Conservation (phyloP, 768 basidiomycete genomes). For the Wakefieldia striispora region DNA sequence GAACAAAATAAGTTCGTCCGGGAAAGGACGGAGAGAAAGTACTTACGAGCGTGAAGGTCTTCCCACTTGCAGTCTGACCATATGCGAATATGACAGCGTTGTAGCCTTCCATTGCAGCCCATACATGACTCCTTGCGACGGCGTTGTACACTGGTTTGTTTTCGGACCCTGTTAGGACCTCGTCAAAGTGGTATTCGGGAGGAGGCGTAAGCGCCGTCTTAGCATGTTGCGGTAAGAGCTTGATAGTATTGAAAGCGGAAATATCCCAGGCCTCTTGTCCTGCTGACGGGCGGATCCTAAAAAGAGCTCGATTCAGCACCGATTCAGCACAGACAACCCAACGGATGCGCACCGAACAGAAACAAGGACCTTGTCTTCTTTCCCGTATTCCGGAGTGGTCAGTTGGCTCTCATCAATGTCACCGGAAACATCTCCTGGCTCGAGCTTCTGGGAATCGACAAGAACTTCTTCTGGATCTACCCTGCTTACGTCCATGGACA, state of each 20-base stretch:
- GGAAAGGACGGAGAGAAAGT: conserved; percentile 27
- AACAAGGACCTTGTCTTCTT: conserved; percentile 83
- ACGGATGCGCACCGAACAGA: conserved; percentile 59
- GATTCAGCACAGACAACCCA: not conserved
- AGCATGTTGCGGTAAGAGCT: conserved; percentile 56
- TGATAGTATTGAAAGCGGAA: conserved; percentile 48
- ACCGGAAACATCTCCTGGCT: conserved; percentile 63
- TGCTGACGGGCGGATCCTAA: conserved; percentile 63
- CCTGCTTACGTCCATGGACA: conserved; percentile 67
- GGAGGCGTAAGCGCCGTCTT: conserved; percentile 41
- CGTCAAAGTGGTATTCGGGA: conserved; percentile 66
- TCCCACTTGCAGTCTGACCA: conserved; percentile 83
- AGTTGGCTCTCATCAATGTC: conserved; percentile 61
- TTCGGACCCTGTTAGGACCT: conserved; percentile 72
- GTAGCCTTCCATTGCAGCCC: conserved; percentile 95
- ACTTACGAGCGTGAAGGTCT: conserved; percentile 64
- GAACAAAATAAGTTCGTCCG: conserved; percentile 16
- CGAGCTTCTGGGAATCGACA: conserved; percentile 72
- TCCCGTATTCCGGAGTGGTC: conserved; percentile 53
- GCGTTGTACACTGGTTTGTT: conserved; percentile 79
- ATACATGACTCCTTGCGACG: conserved; percentile 75
- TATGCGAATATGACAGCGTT: conserved; percentile 96
- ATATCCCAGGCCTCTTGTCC: conserved; percentile 55
- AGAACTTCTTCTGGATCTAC: conserved; percentile 75
- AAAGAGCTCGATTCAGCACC: conserved; percentile 2